Percentiles rank a stretch among this genome's conserved stretches.
phyloP scores from a whole-genome alignment of 139 green algal genomes.

The Tetraselmis chui region DNA sequence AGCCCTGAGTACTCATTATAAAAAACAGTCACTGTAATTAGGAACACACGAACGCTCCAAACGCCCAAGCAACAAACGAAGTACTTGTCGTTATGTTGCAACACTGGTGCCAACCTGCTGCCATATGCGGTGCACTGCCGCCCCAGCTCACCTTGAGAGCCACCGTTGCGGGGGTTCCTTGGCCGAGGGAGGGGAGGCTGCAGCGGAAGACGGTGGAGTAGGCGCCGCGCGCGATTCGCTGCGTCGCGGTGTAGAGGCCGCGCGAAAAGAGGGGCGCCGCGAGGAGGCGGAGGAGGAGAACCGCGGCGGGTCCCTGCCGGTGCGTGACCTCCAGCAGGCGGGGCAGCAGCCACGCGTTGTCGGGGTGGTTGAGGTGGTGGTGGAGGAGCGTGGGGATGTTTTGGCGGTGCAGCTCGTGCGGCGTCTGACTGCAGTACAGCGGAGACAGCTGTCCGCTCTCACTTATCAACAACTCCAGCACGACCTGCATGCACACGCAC shows the following conservation, averaged over 20 bases:
- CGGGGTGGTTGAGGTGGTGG: constrained; percentile 37
- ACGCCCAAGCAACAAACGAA: too few relatives aligned
- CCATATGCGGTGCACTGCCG: not conserved
- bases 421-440: constrained; percentile 31
- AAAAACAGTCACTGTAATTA: too few relatives aligned
- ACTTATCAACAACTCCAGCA: constrained; percentile 46
- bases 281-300: constrained; percentile 48
- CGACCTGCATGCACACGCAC: constrained; percentile 33
- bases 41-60: too few relatives aligned
- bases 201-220: constrained; percentile 46
- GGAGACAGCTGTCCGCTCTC: constrained; percentile 31
- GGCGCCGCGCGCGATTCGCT: constrained; percentile 42
- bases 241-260: constrained; percentile 27
- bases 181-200: not conserved
- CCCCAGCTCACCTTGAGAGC: not conserved
- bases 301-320: constrained; percentile 8
- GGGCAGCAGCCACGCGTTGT: constrained; percentile 20
- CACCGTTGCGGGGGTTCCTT: not conserved
- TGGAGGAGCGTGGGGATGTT: constrained; percentile 44
- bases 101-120: not conserved
- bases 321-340: constrained; percentile 16
- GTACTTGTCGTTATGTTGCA: too few relatives aligned
- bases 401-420: constrained; percentile 2
- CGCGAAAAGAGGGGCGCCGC: constrained; percentile 34
- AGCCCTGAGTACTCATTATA: too few relatives aligned